phyloP scores from a whole-genome alignment of 1,284 basidiomycete genomes.

The Schizopora paradoxa region DNA sequence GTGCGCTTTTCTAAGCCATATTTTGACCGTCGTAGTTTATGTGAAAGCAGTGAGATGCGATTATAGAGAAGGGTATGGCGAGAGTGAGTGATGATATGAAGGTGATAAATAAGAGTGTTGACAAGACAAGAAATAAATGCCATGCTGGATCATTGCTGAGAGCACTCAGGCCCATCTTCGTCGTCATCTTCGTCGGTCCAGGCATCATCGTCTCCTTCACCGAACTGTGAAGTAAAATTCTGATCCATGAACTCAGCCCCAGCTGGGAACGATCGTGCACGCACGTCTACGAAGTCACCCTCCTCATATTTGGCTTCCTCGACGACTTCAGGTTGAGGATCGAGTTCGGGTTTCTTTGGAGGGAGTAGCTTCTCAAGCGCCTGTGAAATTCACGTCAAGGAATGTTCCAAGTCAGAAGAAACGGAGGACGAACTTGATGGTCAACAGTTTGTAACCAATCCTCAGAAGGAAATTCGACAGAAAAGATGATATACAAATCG shows the following conservation, averaged over 20 bases:
- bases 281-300: constrained; percentile 72
- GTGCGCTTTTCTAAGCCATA: neutral
- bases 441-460: constrained; percentile 64
- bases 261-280: constrained; percentile 66
- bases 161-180: constrained; percentile 66
- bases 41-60: neutral
- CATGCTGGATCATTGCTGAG: constrained; percentile 44
- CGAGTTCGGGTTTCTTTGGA: constrained; percentile 66
- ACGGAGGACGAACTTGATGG: constrained; percentile 38
- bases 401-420: constrained; percentile 1
- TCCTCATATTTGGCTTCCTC: constrained; percentile 71
- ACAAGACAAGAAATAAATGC: neutral
- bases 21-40: neutral
- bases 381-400: constrained; percentile 32
- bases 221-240: constrained; percentile 59
- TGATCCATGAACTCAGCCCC: constrained; percentile 68
- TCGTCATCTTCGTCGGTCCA: constrained; percentile 62
- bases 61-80: neutral
- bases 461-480: constrained; percentile 79
- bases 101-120: neutral
- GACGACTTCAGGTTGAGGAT: constrained; percentile 64
- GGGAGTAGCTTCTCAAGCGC: constrained; percentile 62
- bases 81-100: constrained; percentile 1
- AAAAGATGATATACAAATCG: constrained; percentile 75
- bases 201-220: constrained; percentile 45